Evolutionary conservation across 176 grass and related monocot genomes (phyloP).

Genomic region (Musa beccarii): DNA sequence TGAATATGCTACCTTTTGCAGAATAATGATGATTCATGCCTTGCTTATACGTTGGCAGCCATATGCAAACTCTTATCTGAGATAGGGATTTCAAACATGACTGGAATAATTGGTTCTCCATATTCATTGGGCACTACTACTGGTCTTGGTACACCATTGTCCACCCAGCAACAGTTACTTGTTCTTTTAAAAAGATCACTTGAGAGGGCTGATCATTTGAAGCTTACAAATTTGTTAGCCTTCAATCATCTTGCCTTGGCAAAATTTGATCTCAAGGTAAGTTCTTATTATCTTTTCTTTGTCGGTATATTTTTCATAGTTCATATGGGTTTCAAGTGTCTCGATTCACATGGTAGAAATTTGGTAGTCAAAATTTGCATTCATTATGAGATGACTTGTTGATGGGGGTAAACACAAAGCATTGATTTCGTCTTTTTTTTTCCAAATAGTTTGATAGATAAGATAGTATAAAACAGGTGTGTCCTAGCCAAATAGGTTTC

Average conservation of each 20-base stretch:
- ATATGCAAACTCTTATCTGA: constrained; percentile 88
- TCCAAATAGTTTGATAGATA: not conserved
- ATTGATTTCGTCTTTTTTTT: not conserved
- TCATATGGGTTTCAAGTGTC: too few relatives aligned
- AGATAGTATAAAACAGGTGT: not conserved
- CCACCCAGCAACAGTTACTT: constrained; percentile 76
- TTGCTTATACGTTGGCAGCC: constrained; percentile 83
- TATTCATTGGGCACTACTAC: constrained; percentile 70
- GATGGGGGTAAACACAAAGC: not conserved
- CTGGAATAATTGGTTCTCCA: constrained; percentile 65
- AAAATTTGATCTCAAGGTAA: constrained; percentile 89
- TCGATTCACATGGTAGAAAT: too few relatives aligned
- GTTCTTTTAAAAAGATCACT: constrained; percentile 87
- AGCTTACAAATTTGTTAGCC: constrained; percentile 63
- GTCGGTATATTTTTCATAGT: not conserved
- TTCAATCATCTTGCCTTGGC: constrained; percentile 73
- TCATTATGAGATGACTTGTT: not conserved
- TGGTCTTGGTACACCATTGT: constrained; percentile 66
- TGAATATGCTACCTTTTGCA: constrained; percentile 28
- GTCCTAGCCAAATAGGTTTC: not conserved
- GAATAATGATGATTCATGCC: constrained; percentile 91
- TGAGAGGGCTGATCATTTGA: constrained; percentile 82
- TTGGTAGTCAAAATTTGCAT: too few relatives aligned
- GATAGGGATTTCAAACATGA: constrained; percentile 55
- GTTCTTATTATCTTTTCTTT: constrained; percentile 11